phyloP scores from a whole-genome alignment of 78 protist species.

The Diacronema lutheri region DNA sequence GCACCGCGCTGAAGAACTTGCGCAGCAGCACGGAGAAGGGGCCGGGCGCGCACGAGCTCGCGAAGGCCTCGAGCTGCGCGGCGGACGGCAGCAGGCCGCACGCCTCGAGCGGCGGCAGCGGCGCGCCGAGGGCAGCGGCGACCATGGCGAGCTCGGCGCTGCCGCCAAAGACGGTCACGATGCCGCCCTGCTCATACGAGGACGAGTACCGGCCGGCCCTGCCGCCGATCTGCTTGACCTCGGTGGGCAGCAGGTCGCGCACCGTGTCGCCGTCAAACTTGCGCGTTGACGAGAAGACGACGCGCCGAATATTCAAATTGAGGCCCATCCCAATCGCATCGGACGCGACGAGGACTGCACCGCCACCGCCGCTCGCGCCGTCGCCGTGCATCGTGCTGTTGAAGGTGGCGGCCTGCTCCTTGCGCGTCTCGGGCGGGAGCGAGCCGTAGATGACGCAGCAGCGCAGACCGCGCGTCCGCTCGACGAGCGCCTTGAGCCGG shows the following conservation, averaged over 20 bases:
- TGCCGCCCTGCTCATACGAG: background rate
- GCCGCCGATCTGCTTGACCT: background rate
- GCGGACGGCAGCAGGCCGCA: background rate
- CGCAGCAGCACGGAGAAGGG: background rate
- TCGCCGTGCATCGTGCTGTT: background rate
- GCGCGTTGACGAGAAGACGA: background rate
- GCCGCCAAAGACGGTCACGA: background rate
- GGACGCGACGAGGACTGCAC: constrained; percentile 16
- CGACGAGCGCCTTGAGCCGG: background rate
- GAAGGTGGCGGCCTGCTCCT: background rate
- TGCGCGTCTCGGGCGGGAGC: constrained; percentile 24
- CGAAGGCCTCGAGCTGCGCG: background rate
- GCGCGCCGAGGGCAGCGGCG: background rate
- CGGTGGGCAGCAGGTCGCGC: background rate
- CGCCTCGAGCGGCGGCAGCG: background rate
- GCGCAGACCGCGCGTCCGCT: background rate
- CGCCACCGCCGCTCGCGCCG: background rate
- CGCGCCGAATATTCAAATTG: background rate
- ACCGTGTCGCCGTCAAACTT: background rate
- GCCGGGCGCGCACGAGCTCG: background rate
- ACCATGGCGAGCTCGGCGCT: background rate
- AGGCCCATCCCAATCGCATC: constrained; percentile 34
- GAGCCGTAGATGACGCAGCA: constrained; percentile 10
- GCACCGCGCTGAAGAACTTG: background rate
- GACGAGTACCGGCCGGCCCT: background rate